Evolutionary conservation across 2,329 filamentous ascomycete genomes (phyloP).

Genomic region (Aspergillus sclerotialis): DNA sequence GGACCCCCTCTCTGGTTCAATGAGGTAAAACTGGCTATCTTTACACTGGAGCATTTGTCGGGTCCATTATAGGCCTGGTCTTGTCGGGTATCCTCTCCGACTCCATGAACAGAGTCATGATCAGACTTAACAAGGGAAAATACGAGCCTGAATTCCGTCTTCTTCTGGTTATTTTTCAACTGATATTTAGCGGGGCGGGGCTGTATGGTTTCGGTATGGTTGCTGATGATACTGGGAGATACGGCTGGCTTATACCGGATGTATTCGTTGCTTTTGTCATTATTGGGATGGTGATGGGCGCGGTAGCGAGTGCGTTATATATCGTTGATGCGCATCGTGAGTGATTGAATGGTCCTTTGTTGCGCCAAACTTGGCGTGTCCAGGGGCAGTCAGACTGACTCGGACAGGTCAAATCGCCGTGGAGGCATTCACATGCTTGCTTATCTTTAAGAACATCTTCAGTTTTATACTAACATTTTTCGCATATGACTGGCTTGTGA

Average conservation of each 20-base stretch:
- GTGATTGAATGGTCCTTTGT: constrained; percentile 30
- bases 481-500: constrained; percentile 74
- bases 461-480: constrained; percentile 77
- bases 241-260: constrained; percentile 66
- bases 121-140: constrained; percentile 66
- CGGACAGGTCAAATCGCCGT: constrained; percentile 65
- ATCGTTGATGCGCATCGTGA: constrained; percentile 86
- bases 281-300: constrained; percentile 84
- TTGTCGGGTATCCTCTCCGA: constrained; percentile 71
- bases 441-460: constrained; percentile 94
- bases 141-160: constrained; percentile 92
- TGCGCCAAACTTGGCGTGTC: too few relatives aligned
- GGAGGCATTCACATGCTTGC: constrained; percentile 80
- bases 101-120: constrained; percentile 62
- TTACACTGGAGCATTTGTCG: constrained; percentile 79
- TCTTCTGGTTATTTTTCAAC: constrained; percentile 71
- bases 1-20: constrained; percentile 74
- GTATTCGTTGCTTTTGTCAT: constrained; percentile 81
- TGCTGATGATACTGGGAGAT: constrained; percentile 52
- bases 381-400: too few relatives aligned
- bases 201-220: constrained; percentile 81
- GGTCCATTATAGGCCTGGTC: constrained; percentile 69
- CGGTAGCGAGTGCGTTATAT: constrained; percentile 78
- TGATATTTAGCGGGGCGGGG: constrained; percentile 69
- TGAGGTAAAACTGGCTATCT: constrained; percentile 78